These are phyloP conservation scores for Chalciporus chontae DNA, from an alignment of 768 basidiomycete genomes.

Conservation along the genomic window DNA sequence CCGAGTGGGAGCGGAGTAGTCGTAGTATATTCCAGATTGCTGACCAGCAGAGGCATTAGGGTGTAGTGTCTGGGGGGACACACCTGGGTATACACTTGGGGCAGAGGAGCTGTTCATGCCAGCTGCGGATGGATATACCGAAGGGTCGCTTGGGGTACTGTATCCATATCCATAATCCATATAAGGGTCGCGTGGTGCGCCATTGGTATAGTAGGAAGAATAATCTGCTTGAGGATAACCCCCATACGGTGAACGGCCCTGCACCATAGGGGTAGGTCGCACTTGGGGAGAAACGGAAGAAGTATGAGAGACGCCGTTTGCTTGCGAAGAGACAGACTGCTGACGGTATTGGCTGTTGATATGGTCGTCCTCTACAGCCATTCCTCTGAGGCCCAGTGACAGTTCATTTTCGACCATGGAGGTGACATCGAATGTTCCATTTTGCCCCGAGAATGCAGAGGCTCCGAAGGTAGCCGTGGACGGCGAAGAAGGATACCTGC, in stretches of 20 bases:
- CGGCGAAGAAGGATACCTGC: constrained; percentile 46
- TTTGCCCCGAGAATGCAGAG: constrained; percentile 30
- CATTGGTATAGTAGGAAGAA: constrained; percentile 53
- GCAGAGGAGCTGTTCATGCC: constrained; percentile 43
- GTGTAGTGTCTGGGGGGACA: constrained; percentile 41
- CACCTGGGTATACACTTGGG: constrained; percentile 47
- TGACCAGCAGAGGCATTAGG: constrained; percentile 40
- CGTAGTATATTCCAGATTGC: constrained; percentile 57
- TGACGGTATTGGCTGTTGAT: constrained; percentile 38
- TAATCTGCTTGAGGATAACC: constrained; percentile 56
- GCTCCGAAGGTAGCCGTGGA: constrained; percentile 37
- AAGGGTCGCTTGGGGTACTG: constrained; percentile 45
- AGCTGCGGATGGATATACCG: constrained; percentile 47
- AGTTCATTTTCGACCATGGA: constrained; percentile 51
- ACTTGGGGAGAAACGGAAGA: constrained; percentile 34
- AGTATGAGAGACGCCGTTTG: constrained; percentile 28
- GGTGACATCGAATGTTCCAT: constrained; percentile 36
- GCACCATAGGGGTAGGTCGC: constrained; percentile 43
- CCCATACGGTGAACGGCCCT: constrained; percentile 45
- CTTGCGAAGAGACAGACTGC: constrained; percentile 27
- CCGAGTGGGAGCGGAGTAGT: constrained; percentile 47
- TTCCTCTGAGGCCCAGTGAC: constrained; percentile 55
- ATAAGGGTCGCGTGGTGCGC: constrained; percentile 47
- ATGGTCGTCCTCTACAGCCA: constrained; percentile 56
- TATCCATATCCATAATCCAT: constrained; percentile 58